These are phyloP conservation scores for Kodamaea jinghongensis DNA, from an alignment of 805 yeast species.

Conservation along the genomic window DNA sequence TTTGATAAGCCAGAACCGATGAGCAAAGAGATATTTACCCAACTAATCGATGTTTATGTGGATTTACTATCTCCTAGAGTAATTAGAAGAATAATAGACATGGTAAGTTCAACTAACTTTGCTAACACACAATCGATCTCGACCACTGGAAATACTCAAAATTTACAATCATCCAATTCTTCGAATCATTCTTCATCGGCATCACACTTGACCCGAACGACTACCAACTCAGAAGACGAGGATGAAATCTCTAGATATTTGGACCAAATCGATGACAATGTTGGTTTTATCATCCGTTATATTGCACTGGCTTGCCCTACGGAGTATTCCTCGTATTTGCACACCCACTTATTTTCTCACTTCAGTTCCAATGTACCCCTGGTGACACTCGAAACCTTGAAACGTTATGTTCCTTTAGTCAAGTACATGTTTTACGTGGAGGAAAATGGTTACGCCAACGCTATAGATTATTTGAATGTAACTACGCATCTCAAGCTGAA, in stretches of 20 bases:
- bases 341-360: constrained; percentile 24
- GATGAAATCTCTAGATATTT: constrained; percentile 12
- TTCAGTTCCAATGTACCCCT: not conserved
- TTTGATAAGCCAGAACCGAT: constrained; percentile 30
- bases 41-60: constrained; percentile 28
- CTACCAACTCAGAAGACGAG: constrained; percentile 5
- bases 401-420: constrained; percentile 33
- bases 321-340: constrained; percentile 27
- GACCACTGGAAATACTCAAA: constrained; percentile 29
- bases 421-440: constrained; percentile 30
- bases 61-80: constrained; percentile 29
- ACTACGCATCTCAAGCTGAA: constrained; percentile 28
- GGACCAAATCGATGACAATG: constrained; percentile 32
- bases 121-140: constrained; percentile 9
- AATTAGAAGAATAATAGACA: constrained; percentile 26
- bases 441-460: constrained; percentile 21
- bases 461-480: constrained; percentile 20
- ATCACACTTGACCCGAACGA: constrained; percentile 1
- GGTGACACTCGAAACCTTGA: constrained; percentile 24
- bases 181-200: constrained; percentile 4
- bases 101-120: constrained; percentile 14
- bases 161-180: constrained; percentile 4
- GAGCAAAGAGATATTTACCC: constrained; percentile 15
- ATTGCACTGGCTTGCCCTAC: constrained; percentile 37
- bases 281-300: constrained; percentile 30